Percentiles rank a stretch among this genome's conserved stretches.
phyloP scores from a whole-genome alignment of 1,284 basidiomycete species.

The Pisolithus thermaeus region DNA sequence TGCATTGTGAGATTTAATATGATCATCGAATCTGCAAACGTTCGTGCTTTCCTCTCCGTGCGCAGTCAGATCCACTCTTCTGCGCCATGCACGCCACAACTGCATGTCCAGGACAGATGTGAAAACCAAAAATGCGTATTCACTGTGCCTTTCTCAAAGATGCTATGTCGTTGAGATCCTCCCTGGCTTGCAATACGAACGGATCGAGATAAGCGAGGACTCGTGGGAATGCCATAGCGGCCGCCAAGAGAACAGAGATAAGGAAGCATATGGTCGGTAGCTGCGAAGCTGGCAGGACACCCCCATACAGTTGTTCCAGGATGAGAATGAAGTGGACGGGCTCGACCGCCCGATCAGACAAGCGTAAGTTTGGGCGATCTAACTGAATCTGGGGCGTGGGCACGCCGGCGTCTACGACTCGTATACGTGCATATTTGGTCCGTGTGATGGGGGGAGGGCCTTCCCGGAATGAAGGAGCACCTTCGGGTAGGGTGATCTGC shows the following conservation, averaged over 20 bases:
- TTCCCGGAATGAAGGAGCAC: slow-evolving; percentile 10
- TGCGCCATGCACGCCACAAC: slow-evolving; percentile 17
- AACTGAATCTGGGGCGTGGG: slow-evolving; percentile 31
- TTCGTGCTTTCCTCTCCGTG: slow-evolving; percentile 2
- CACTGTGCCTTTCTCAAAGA: slow-evolving; percentile 15
- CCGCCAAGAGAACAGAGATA: slow-evolving; percentile 27
- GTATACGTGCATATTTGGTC: slow-evolving; percentile 49
- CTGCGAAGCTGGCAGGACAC: slow-evolving; percentile 52
- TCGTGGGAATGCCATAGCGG: slow-evolving; percentile 24
- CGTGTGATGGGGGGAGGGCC: slow-evolving; percentile 27
- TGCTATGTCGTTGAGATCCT: slow-evolving; percentile 19
- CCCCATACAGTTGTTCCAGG: slow-evolving; percentile 54
- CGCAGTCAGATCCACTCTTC: slow-evolving; percentile 9
- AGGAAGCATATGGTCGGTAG: slow-evolving; percentile 39
- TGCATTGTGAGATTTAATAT: not conserved
- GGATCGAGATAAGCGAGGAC: slow-evolving; percentile 29
- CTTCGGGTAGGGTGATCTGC: slow-evolving; percentile 5
- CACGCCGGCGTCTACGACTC: slow-evolving; percentile 46
- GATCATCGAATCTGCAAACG: slow-evolving; percentile 5
- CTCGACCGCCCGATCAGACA: not conserved
- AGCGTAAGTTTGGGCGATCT: slow-evolving; percentile 1
- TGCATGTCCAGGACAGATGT: slow-evolving; percentile 21
- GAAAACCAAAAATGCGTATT: slow-evolving; percentile 7
- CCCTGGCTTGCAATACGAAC: slow-evolving; percentile 30
- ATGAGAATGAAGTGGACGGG: slow-evolving; percentile 42